Conservation (phyloP, 1,284 basidiomycete genomes). For the Taiwanofungus camphoratus region DNA sequence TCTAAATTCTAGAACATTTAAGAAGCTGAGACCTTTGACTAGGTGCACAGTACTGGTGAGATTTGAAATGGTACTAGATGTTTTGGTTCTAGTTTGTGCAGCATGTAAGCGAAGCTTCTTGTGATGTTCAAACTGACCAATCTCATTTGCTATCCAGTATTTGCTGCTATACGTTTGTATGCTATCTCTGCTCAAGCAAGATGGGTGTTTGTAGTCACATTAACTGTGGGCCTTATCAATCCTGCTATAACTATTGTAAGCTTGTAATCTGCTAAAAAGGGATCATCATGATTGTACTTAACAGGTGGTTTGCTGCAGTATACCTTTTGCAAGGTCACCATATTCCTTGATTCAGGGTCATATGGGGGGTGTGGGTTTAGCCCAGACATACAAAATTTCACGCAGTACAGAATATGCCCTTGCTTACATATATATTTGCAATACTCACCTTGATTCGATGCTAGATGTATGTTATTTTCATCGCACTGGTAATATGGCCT, state of each 20-base stretch:
- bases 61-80: constrained; percentile 4
- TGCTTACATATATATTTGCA: no score
- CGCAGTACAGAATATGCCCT: no score
- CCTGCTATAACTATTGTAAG: constrained; percentile 8
- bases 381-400: no score
- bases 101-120: constrained; percentile 2
- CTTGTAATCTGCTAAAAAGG: no score
- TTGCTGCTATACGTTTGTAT: constrained; percentile 8
- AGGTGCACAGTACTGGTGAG: constrained; percentile 6
- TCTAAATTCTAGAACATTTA: not conserved
- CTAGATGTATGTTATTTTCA: not conserved
- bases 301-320: no score
- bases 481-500: not conserved
- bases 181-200: constrained; percentile 5
- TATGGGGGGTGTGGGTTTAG: no score
- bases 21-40: no score
- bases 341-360: no score
- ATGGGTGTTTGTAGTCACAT: not conserved
- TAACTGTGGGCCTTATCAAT: constrained; percentile 7
- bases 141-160: constrained; percentile 2
- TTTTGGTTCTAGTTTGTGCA: constrained; percentile 4
- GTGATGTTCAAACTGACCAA: not conserved
- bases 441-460: no score
- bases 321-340: no score
- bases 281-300: no score